Evolutionary conservation across 805 yeast genomes (phyloP).

Genomic region (Komagataella pseudopastoris): DNA sequence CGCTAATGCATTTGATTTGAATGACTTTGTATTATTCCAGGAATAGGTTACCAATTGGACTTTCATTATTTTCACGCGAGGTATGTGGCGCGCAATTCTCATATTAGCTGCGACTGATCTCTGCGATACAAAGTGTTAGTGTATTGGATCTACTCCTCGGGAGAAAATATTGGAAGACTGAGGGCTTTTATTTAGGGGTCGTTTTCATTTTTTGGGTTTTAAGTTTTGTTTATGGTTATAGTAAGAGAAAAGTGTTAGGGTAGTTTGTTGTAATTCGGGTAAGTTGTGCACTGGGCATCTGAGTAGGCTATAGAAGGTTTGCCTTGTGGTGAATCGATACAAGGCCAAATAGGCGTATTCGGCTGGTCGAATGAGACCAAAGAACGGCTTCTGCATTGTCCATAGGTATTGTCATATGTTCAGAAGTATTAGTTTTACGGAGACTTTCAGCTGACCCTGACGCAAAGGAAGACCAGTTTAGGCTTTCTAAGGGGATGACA

Average conservation of each 20-base stretch:
- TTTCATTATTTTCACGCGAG: neutral
- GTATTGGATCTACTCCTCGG: neutral
- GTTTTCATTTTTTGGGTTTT: neutral
- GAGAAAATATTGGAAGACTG: neutral
- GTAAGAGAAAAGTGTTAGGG: neutral
- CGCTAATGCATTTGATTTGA: constrained; percentile 2
- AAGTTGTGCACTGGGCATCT: too few species aligned
- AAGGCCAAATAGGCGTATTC: too few species aligned
- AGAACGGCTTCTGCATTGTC: too few species aligned
- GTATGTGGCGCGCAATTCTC: constrained; percentile 1
- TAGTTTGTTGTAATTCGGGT: neutral
- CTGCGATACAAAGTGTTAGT: neutral
- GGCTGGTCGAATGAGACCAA: too few species aligned
- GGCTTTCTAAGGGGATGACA: too few species aligned
- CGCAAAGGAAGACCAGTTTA: too few species aligned
- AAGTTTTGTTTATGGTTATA: neutral
- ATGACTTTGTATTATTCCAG: constrained; percentile 3
- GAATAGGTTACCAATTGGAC: neutral
- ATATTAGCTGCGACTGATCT: neutral
- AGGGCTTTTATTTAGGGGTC: neutral
- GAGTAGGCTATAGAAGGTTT: too few species aligned
- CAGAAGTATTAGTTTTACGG: too few species aligned
- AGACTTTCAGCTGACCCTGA: too few species aligned
- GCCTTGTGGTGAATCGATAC: too few species aligned
- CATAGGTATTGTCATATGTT: too few species aligned